Base-by-base conservation (phyloP, 176 grass and related monocot species). In the Poa pratensis region DNA sequence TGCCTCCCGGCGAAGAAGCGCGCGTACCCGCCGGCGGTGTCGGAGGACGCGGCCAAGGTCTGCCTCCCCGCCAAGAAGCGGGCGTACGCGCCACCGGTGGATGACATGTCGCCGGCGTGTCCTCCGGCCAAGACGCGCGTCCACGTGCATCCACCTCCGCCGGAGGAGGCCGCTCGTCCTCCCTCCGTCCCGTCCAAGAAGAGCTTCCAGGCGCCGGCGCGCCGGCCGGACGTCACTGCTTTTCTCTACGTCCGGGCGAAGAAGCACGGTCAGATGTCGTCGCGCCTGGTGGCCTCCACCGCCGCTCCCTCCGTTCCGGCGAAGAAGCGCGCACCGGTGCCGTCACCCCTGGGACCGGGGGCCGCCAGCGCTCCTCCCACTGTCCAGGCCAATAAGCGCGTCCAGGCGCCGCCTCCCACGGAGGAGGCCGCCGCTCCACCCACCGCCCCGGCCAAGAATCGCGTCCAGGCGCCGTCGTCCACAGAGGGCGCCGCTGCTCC, bases 1-100 rank as follows among this genome's bases (percentile, higher is more conserved):
- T 86, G 84, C 84, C 90, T 97, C 23, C 94, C 95, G 1, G 95
- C 79, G 52, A 94, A 94, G 87, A 97, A 97, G 85, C 66, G 90
- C 40, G 71, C 90, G 17, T 87, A 83, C 77, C 80, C 72, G 30
- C 77, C 72, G 9, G 6, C 45, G 46, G 40, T 39, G 50, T 9
- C 10, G 49, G 80, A 69, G 28, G 65, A 40, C 7, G 65, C 45
- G 2, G 71, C 26, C 27, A 12, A 54, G 2, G 59, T 37, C 26
- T 72, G 84, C 67, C 86, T 78, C 62, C 86, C 49, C 1, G 66
- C 40, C 15, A 85, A 92, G 90, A 66, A 82, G 53, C 82, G 58
- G 3, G 5, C 53, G 3, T 81, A 17, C 9, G 74, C 7, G 30
- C 49, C 78, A 3, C 49, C 24, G 73, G 6, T 22, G 60, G 82